Conservation (phyloP, 371 early-diverging fungal species). For the Lichtheimia hyalospora region DNA sequence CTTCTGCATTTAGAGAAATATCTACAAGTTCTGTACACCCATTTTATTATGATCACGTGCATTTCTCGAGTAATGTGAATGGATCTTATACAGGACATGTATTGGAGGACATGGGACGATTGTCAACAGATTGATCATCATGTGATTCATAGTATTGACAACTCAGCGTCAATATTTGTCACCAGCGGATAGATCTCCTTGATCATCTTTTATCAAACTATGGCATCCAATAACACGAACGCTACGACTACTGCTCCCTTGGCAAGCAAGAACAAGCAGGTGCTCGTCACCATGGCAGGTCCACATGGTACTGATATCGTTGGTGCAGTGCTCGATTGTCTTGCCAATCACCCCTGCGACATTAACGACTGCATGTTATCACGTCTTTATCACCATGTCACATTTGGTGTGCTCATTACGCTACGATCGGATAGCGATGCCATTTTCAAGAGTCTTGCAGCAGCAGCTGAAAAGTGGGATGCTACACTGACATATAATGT, state of each 20-base stretch:
- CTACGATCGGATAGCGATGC: slow-evolving; percentile 69
- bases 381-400: slow-evolving; percentile 85
- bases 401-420: slow-evolving; percentile 80
- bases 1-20: no score
- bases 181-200: background rate
- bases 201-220: background rate
- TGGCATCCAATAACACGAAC: slow-evolving; percentile 16
- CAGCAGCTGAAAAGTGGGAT: slow-evolving; percentile 80
- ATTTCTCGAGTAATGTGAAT: no score
- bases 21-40: no score
- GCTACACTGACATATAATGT: slow-evolving; percentile 78
- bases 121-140: no score
- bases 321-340: slow-evolving; percentile 73
- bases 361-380: slow-evolving; percentile 83
- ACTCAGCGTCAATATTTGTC: no score
- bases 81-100: no score
- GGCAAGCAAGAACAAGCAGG: slow-evolving; percentile 61
- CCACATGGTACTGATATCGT: slow-evolving; percentile 90
- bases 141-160: no score
- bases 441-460: slow-evolving; percentile 74
- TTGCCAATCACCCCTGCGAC: slow-evolving; percentile 67
- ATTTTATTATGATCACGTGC: no score
- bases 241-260: slow-evolving; percentile 19
- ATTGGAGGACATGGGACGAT: no score
- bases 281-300: slow-evolving; percentile 75